Base-by-base conservation (phyloP, 2,329 filamentous ascomycete genomes). In the Phialophora expanda region DNA sequence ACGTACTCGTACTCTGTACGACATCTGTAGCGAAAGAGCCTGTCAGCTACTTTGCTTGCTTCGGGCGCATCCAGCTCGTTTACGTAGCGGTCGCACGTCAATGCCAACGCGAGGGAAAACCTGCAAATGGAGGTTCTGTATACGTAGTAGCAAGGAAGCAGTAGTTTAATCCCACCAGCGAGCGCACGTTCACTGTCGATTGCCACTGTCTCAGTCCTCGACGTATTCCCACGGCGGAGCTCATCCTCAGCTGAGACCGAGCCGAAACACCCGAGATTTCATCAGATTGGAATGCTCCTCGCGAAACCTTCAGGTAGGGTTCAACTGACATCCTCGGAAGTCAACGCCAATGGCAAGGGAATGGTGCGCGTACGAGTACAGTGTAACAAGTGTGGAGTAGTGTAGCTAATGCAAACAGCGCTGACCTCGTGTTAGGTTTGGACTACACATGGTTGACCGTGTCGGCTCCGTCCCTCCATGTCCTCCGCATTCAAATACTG, bases 191-290 rank as follows among this genome's bases (percentile, higher is more conserved):
- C 48, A 51, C 5, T 26, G 48, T 26, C 20, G 48, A 51, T 17
- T 6, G 48, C 22, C 48, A 51, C 48, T 51, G 48, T 12, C 48
- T 51, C 48, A 32, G 26, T 50, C 56, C 44, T 59, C 41, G 41
- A 34, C 56, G 30, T 20, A 59, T 59, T 48, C 24, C 9, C 8
- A 53, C 24, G 28, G 46, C 53, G 34, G 17, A 61, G 44, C 48
- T 53, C 54, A 34, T 41, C 53, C 66, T 56, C 48, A 30, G 56
- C 54, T 67, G 59, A 67, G 66, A 67, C 66, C 20, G 14, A 65
- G 22, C 61, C 62, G 66, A 65, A 62, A 67, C 66, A 54, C 50
- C 50, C 62, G 58, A 46, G 32, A 65, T 41, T 56, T 62, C 55
- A 62, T 28, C 14, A 26, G n/a, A 7, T 30, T 14, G 46, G 46